Base-by-base conservation (phyloP, 176 grass and related monocot species). In the Rhynchospora pubera region DNA sequence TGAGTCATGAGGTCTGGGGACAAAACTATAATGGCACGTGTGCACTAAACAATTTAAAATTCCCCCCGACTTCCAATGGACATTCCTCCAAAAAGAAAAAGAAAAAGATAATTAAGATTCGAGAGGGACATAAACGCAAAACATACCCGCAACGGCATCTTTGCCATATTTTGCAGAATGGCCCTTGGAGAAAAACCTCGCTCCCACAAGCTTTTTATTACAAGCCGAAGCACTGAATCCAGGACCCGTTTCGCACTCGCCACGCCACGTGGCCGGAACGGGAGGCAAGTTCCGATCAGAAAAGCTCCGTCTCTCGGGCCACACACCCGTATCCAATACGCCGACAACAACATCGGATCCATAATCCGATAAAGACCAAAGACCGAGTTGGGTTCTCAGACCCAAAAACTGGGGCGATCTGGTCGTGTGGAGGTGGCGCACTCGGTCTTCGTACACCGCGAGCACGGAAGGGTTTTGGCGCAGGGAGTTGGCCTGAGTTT, bases 391-490 rank as follows among this genome's bases (percentile, higher is more conserved):
- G n/a, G 93, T 88, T 72, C 92, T 91, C 45, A 98, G 83, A n/a
- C 96, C 96, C 62, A 98, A 65, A 73, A 98, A 94, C 92, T 98
- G 92, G 8, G 96, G 96, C 34, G 96, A 94, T 14, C 96, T 62
- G 66, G 96, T 95, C 57, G 96, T 98, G 90, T 98, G 87, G 4
- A 91, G 84, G 63, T 42, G 85, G 1, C 92, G 88, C n/a, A 84
- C 62, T n/a, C 77, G 87, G 87, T 98, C 95, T 83, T 94, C 95
- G 78, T 91, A 94, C 7, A 91, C 89, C 7, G 92, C 92, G 57
- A 98, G 90, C 51, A 98, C 88, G 44, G 89, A 86, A n/a, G 90
- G 89, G 84, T 93, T 87, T 50, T 77, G 74, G 4, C 87, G 85
- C 72, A 98, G 81, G 14, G n/a, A 89, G 9, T 67, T 89, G 8